A percentile compares a stretch with the other conserved stretches of the same genome.
Conservation (phyloP, 2,329 filamentous ascomycete genomes). For the Graphium sp. region DNA sequence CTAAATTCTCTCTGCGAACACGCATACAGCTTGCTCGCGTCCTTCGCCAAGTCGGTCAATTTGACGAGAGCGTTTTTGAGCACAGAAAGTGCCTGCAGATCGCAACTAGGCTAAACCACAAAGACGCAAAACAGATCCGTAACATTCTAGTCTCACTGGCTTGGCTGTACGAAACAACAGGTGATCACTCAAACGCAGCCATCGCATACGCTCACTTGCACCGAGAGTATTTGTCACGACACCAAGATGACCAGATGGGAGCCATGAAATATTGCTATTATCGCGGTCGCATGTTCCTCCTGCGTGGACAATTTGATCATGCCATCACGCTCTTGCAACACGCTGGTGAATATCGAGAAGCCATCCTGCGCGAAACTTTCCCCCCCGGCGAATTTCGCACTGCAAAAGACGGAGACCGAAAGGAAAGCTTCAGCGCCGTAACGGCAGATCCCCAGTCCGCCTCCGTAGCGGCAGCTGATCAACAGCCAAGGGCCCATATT, state of each 20-base stretch:
- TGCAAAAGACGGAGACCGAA: background rate
- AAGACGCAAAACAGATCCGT: background rate
- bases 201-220: constrained; percentile 3
- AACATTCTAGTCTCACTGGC: constrained; percentile 3
- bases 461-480: too few relatives aligned
- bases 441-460: too few relatives aligned
- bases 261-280: constrained; percentile 3
- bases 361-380: background rate
- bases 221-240: constrained; percentile 1
- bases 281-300: constrained; percentile 3
- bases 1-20: constrained; percentile 1
- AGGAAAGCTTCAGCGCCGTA: too few relatives aligned
- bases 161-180: constrained; percentile 2
- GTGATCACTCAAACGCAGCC: background rate
- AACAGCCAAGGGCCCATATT: too few relatives aligned
- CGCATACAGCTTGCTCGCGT: constrained; percentile 2
- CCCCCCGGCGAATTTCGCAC: background rate
- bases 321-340: constrained; percentile 1
- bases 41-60: background rate
- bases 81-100: constrained; percentile 1
- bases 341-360: too few relatives aligned
- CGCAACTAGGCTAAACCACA: background rate
- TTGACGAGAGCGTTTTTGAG: constrained; percentile 2
- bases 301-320: constrained; percentile 1
- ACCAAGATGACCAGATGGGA: background rate